Percentiles rank a stretch among this genome's conserved stretches.
Conservation (phyloP, 257 asterid species). For the Echium plantagineum region DNA sequence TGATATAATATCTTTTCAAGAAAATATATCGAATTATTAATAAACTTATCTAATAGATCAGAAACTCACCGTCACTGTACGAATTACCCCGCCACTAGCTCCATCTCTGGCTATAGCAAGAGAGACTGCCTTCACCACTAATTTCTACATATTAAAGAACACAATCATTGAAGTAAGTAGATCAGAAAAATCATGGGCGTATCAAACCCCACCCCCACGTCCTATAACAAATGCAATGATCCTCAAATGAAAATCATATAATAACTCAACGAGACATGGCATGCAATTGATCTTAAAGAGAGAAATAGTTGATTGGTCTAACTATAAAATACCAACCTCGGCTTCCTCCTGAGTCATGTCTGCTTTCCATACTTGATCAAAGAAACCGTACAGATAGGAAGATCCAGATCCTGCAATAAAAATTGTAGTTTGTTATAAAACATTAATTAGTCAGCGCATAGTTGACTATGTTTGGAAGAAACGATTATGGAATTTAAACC, state of each 20-base stretch:
- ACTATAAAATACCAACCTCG: constrained; percentile 40
- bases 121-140: constrained; percentile 80
- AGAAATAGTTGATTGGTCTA: not conserved
- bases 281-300: not conserved
- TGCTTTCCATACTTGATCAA: constrained; percentile 79
- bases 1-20: too few relatives aligned
- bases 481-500: not conserved
- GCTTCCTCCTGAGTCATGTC: constrained; percentile 82
- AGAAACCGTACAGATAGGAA: constrained; percentile 64
- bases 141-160: constrained; percentile 24
- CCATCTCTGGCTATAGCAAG: constrained; percentile 93
- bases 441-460: not conserved
- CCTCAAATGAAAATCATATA: too few relatives aligned
- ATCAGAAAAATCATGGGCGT: not conserved
- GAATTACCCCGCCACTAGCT: constrained; percentile 85
- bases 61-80: constrained; percentile 72
- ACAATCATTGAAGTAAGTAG: not conserved
- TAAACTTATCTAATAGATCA: too few relatives aligned
- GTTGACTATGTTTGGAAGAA: not conserved
- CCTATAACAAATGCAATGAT: too few relatives aligned
- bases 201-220: too few relatives aligned
- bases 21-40: too few relatives aligned
- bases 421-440: constrained; percentile 4
- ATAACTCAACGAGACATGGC: not conserved
- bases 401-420: constrained; percentile 65